phyloP scores from a whole-genome alignment of 2,329 filamentous ascomycete genomes.

The Dactylonectria macrodidyma region DNA sequence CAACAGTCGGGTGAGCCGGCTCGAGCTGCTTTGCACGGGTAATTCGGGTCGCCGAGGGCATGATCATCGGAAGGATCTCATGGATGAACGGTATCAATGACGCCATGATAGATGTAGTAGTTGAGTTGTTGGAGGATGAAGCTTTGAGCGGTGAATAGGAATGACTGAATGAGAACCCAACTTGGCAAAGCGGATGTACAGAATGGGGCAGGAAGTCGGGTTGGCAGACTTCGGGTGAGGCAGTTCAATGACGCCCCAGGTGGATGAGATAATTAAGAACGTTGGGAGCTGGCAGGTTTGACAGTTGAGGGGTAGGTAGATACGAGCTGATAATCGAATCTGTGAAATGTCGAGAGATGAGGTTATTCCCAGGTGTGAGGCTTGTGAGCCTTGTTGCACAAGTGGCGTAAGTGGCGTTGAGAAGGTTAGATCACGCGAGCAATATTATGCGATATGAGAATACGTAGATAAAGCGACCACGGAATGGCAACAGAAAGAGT shows the following conservation, averaged over 20 bases:
- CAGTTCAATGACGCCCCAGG: background rate
- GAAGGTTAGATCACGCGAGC: background rate
- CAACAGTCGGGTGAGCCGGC: slow-evolving; percentile 53
- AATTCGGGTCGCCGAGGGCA: slow-evolving; percentile 71
- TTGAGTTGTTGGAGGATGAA: background rate
- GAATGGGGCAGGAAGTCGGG: background rate
- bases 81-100: slow-evolving; percentile 69
- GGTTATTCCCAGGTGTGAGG: background rate
- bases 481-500: background rate
- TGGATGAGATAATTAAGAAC: background rate
- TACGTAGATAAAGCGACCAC: background rate
- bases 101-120: slow-evolving; percentile 57
- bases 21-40: slow-evolving; percentile 64
- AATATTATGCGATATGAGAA: background rate
- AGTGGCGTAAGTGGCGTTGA: background rate
- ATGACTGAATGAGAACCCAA: background rate
- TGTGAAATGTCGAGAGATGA: background rate
- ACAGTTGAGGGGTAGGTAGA: background rate
- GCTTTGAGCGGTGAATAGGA: background rate
- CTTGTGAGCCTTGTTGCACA: background rate
- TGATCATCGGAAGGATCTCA: slow-evolving; percentile 72
- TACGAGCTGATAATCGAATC: background rate
- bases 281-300: background rate
- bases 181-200: background rate
- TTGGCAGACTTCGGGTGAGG: background rate